Evolutionary conservation across 2,329 filamentous ascomycete genomes (phyloP), one percentile per base, ranked within the genome.

Genomic region (Pochonia chlamydosporia): DNA sequence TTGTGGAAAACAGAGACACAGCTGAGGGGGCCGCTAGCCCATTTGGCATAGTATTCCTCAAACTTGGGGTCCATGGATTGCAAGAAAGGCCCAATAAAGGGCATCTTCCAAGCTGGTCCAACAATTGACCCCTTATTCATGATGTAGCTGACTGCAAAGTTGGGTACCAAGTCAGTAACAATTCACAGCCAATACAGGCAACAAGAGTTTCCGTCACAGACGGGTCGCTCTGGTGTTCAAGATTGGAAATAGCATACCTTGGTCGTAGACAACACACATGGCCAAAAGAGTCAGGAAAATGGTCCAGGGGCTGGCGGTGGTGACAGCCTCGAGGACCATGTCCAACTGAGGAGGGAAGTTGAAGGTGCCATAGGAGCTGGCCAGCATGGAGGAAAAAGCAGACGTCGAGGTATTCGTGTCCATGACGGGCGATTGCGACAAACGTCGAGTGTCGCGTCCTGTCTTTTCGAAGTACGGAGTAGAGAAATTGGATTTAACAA

Each of bases 1-100:
- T 97, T 99, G 82, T 99, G 93, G 75, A 99, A 99, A 60, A 99
- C 90, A 3, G 91, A 96, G 52, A 99, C 93, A 63, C 93, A 99
- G 76, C 91, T 96, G 58, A 99, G 76, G 41, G 88, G 85, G 40
- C 88, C 93, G 62, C 89, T 95, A 59, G 78, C 68, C 93, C 93
- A 99, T 76, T 97, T 96, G 51, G 78, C 84, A 66, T 91, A 79
- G 73, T 99, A 99, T 61, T 91, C 81, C 51, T 85, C 82, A 65
- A 96, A 97, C 62, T 92, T 89, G 49, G 93, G 93, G 67, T 95
- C 84, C 59, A 97, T 76, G 24, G 90, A 96, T 63, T 96, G 76
- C 48, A 97, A 77, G 69, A 99, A 97, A 5, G 93, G 92, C n/a
- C 93, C 93, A 66, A 97, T 90, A 62, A 93, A 92, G 36, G 88